Conservation (phyloP, 768 basidiomycete genomes). For the Amanita subjunquillea region DNA sequence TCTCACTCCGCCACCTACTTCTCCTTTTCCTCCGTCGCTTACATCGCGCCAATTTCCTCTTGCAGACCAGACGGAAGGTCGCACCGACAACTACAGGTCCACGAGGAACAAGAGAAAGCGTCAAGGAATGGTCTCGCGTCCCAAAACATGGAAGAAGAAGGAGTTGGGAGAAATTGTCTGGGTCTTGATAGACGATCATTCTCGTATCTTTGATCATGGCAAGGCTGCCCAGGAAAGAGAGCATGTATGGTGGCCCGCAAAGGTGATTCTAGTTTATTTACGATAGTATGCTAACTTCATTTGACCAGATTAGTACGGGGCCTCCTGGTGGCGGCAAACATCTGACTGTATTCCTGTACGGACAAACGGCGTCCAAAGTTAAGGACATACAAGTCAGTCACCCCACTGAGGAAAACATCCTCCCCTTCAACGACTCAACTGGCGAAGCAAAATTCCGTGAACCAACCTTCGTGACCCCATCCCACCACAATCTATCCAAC, state of each 20-base stretch:
- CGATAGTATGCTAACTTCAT: background rate
- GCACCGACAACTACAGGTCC: too few species aligned
- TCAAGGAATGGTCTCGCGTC: background rate
- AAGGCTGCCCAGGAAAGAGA: constrained; percentile 9
- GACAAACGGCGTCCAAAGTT: constrained; percentile 6
- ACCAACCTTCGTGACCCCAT: constrained; percentile 15
- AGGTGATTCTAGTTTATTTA: constrained; percentile 28
- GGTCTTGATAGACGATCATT: constrained; percentile 24
- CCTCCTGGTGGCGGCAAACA: background rate
- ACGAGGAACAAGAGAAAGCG: background rate
- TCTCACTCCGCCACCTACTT: background rate
- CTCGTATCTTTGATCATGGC: constrained; percentile 19
- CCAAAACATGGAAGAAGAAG: constrained; percentile 1
- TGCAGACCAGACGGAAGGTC: background rate
- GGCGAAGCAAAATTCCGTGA: constrained; percentile 27
- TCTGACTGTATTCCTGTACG: background rate
- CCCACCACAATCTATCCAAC: background rate
- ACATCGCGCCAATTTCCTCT: constrained; percentile 2
- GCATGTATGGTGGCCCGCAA: constrained; percentile 63
- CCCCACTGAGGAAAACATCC: constrained; percentile 30
- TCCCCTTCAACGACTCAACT: constrained; percentile 21
- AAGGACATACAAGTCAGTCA: constrained; percentile 20
- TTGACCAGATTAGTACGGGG: constrained; percentile 1
- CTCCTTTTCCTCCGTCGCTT: background rate
- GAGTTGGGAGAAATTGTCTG: constrained; percentile 5